Base-by-base conservation (phyloP, 2,329 filamentous ascomycete species). In the Aspergillus tanneri region DNA sequence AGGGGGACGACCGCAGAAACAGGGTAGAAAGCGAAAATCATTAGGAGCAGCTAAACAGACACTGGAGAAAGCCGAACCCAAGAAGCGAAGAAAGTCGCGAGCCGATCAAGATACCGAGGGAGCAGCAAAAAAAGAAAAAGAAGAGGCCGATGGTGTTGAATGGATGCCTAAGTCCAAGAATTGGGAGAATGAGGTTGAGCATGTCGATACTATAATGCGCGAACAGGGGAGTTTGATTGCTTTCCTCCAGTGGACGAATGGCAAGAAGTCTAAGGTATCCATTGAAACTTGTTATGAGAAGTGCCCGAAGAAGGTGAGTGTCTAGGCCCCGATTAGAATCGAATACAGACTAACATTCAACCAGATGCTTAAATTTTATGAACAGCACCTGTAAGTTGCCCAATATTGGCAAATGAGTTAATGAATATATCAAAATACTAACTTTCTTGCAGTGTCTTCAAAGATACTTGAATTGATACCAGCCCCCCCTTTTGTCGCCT, bases 281-380 rank as follows among this genome's bases (percentile, higher is more conserved):
- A 65, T 74, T 41, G 59, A 70, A 19, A 63, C 59, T 21, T 71
- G 70, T 53, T 74, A 75, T 47, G 62, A 70, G 21, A 70, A 63
- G 44, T 76, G 72, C 48, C 75, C 75, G 0, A 55, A 59, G 48
- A 68, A 69, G 59, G 71, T 71, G 60, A 56, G 59, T 52, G 6
- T 18, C 14, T 3, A 12, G 32, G 50, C 44, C 8, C 8, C 14
- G 6, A 5, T 48, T 16, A 8, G 12, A 34, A 12, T 19, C 21
- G 18, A n/a, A 18, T 7, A 41, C 42, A n/a, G 28, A 44, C 47
- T 63, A 43, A 64, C 47, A 11, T 35, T 7, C 11, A 36, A 12
- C 8, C 44, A 74, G 66, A 76, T 77, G 73, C 68, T 77, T 9
- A 61, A 69, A 48, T 77, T 77, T 45, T 77, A 77, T 49, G 74